Conservation (phyloP, 2,329 filamentous ascomycete genomes). For the Madurella fahalii region DNA sequence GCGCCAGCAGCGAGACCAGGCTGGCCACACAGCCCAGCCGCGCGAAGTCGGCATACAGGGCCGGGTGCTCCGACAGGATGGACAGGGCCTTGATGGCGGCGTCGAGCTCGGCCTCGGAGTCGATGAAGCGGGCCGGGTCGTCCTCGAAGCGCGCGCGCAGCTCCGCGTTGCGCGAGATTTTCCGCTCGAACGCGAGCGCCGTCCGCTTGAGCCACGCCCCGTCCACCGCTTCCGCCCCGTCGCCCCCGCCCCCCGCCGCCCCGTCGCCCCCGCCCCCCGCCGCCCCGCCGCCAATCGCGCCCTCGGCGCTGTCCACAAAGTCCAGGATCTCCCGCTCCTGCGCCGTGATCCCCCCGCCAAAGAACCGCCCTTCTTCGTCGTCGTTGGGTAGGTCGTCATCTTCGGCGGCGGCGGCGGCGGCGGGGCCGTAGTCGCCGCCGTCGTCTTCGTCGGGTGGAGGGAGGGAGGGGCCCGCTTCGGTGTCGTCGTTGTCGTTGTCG, state of each 20-base stretch:
- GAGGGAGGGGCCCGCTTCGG: conserved; percentile 45
- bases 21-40: conserved; percentile 68
- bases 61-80: conserved; percentile 80
- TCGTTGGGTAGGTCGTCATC: conserved; percentile 51
- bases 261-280: conserved; percentile 33
- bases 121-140: conserved; percentile 79
- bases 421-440: conserved; percentile 44
- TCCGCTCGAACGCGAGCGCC: conserved; percentile 81
- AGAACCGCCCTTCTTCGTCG: conserved; percentile 93
- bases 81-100: conserved; percentile 81
- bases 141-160: conserved; percentile 79
- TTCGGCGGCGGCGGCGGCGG: conserved; percentile 47
- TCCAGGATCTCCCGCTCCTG: conserved; percentile 81
- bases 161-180: conserved; percentile 86
- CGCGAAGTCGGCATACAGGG: conserved; percentile 76
- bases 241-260: conserved; percentile 35
- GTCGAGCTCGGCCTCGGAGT: conserved; percentile 83
- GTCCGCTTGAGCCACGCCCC: conserved; percentile 76
- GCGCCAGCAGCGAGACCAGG: conserved; percentile 76
- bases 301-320: conserved; percentile 71
- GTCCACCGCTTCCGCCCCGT: conserved; percentile 71
- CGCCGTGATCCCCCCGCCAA: conserved; percentile 81
- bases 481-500: conserved; percentile 39
- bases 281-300: conserved; percentile 32
- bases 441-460: conserved; percentile 45